These are phyloP conservation scores for Pyrrhoderma lamaoense DNA, from an alignment of 1,284 basidiomycete genomes.

Conservation along the genomic window DNA sequence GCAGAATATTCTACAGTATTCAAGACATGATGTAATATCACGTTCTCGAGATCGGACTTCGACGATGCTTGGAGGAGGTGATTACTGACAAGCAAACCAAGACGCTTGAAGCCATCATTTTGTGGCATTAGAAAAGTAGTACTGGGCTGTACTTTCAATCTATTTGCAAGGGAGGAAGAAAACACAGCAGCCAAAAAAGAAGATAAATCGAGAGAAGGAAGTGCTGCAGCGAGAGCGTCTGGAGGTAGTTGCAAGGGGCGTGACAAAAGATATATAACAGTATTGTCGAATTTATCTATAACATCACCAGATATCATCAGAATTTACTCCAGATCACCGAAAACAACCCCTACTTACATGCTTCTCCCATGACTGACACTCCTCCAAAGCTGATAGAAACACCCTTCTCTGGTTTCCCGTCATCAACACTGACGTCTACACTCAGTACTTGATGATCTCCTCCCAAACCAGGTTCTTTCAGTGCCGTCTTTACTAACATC, in stretches of 20 bases:
- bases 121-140: conserved; percentile 85
- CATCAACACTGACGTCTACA: conserved; percentile 52
- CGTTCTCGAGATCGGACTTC: conserved; percentile 71
- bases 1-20: conserved; percentile 70
- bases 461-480: conserved; percentile 60
- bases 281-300: conserved; percentile 66
- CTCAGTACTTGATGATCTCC: conserved; percentile 67
- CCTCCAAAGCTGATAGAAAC: conserved; percentile 78
- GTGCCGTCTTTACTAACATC: conserved; percentile 72
- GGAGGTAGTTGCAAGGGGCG: conserved; percentile 76
- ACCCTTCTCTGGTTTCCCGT: conserved; percentile 34
- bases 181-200: conserved; percentile 87
- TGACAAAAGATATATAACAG: conserved; percentile 87
- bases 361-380: conserved; percentile 72
- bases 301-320: conserved; percentile 8
- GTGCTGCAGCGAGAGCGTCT: conserved; percentile 75
- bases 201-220: conserved; percentile 79
- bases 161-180: conserved; percentile 70
- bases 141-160: conserved; percentile 58
- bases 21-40: conserved; percentile 83
- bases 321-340: background rate
- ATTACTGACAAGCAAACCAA: conserved; percentile 80
- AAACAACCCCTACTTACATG: conserved; percentile 42
- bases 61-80: conserved; percentile 76
- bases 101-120: conserved; percentile 80